Evolutionary conservation across 1,284 basidiomycete species (phyloP), one percentile per base, ranked within the genome.

Genomic region (Malassezia nana): DNA sequence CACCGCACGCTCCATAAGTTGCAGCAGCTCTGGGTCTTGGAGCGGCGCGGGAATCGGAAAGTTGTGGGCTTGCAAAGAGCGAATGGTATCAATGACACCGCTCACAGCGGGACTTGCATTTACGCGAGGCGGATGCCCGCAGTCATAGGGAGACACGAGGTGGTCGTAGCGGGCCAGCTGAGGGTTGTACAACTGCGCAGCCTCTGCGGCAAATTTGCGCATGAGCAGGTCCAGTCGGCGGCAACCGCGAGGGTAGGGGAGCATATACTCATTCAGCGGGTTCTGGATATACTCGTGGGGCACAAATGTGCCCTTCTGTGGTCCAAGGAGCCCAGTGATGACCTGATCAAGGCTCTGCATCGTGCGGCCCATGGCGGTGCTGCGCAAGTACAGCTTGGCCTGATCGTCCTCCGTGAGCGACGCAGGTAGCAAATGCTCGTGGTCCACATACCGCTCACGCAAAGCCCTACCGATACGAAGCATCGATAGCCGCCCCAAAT

Each of bases 41-140:
- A 73, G 59, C 6, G 52, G 50, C 2, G 45, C 35, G 0, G 69
- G 69, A 8, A 67, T 50, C 9, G 58, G 55, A 57, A 87, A 77
- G 4, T 81, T 83, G 66, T 89, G 84, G 0, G 84, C 84, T 43
- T 79, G 76, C 4, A 85, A 81, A 1, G 66, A 62, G 16, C 62
- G 59, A 35, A 71, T 82, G 0, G 86, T 87, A 69, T 88, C 86
- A 59, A 88, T 75, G n/a, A 89, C 79, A 5, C 86, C 86, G 15
- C 83, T 85, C 6, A 84, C 82, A 55, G 85, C 77, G 3, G 86
- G 86, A 62, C 81, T 82, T 0, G 85, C 85, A 59, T 88, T 85
- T 3, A 88, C 75, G 15, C 85, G 80, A 10, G 87, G 76, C 3
- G 83, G 82, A 35, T 80, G 81, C 0, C 83, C 84, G n/a, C 80